Conservation (phyloP, 306 rosid species). For the Rosa multiflora region DNA sequence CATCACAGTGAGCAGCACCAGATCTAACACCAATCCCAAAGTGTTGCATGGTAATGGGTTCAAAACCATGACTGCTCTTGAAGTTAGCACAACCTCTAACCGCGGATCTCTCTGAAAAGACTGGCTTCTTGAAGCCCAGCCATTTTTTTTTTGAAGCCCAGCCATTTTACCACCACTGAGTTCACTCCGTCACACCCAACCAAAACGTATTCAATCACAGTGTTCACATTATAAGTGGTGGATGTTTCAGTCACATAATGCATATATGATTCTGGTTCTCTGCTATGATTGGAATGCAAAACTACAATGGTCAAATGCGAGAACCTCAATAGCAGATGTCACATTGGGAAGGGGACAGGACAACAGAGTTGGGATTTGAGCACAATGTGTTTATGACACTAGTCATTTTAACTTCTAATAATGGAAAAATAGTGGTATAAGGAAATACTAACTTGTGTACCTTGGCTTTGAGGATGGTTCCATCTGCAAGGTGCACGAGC, state of each 20-base stretch:
- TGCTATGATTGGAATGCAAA: too few species aligned
- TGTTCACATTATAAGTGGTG: neutral
- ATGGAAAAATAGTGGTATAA: neutral
- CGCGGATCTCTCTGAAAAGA: conserved; percentile 29
- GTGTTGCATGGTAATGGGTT: neutral
- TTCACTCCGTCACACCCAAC: conserved; percentile 36
- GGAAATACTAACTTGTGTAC: neutral
- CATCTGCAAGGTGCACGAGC: too few species aligned
- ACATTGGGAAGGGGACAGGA: neutral
- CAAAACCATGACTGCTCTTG: conserved; percentile 21
- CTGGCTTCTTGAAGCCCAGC: conserved; percentile 22
- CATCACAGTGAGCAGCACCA: too few species aligned
- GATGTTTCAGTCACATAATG: too few species aligned
- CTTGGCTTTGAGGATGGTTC: too few species aligned
- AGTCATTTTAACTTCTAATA: neutral
- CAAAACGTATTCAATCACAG: conserved; percentile 6
- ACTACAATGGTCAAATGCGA: neutral
- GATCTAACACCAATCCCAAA: too few species aligned
- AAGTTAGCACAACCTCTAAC: conserved; percentile 12
- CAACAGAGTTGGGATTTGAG: neutral
- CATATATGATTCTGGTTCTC: neutral
- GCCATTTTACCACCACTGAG: conserved; percentile 29
- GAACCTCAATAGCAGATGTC: neutral
- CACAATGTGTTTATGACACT: neutral
- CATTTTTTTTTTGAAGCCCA: conserved; percentile 27